Base-by-base conservation (phyloP, 1,284 basidiomycete genomes). In the Porodaedalea pini region DNA sequence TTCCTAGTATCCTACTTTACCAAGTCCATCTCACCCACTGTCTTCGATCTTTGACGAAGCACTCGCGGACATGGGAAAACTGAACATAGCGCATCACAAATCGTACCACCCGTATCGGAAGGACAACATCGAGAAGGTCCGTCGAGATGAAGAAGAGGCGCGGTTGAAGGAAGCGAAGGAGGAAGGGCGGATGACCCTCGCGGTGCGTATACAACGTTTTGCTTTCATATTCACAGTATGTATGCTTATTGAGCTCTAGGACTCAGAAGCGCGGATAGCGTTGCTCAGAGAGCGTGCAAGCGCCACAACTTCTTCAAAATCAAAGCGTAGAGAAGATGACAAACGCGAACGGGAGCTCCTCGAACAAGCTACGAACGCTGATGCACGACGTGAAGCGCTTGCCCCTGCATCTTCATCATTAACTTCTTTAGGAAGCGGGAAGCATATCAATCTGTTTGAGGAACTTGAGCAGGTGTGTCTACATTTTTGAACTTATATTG, bases 71-170 rank as follows among this genome's bases (percentile, higher is more conserved):
- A 91, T 91, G 89, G 88, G 88, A 21, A 89, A 89, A 66, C 78
- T 91, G 32, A 90, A 90, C 68, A 92, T 91, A 67, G 90, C 90
- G 4, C 90, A 92, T 68, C 91, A 93, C 76, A 94, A 94, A 69
- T 91, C 88, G 2, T 93, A 93, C 68, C 91, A 93, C 65, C 91
- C 88, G 0, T 92, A 93, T 68, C 77, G 90, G 51, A 73, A 83
- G 44, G 90, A 92, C 67, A 94, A 94, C 66, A 89, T 92, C 59
- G 90, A 90, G 61, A 79, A 81, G 21, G 92, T 94, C 0, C 75
- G 82, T 5, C 71, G 69, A 56, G 91, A 94, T 78, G 91, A 94
- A 72, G 90, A 89, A 66, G 86, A 85, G 65, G 90, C 88, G n/a
- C 72, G 74, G 2, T 69, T 72, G 31, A 76, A 85, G 57, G 85